Evolutionary conservation across 2,329 filamentous ascomycete genomes (phyloP).

Genomic region (Colletotrichum cordylinicola): DNA sequence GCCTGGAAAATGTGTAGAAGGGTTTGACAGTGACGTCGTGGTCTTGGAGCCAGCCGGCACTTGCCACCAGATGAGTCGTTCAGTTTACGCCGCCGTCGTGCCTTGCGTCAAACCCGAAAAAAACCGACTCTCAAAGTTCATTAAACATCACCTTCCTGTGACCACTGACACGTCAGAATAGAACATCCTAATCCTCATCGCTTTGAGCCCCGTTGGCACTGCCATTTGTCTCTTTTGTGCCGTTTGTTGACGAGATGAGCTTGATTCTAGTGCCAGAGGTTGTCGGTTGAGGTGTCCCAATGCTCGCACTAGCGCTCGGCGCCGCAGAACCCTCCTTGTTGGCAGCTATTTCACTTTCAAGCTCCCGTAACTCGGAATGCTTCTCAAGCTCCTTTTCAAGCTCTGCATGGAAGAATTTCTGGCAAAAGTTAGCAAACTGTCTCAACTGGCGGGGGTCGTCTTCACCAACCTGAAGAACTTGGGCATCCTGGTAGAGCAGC

Average conservation of each 20-base stretch:
- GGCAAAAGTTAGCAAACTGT: constrained; percentile 35
- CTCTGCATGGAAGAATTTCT: constrained; percentile 64
- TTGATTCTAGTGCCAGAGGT: constrained; percentile 71
- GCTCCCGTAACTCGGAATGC: constrained; percentile 60
- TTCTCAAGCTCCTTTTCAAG: constrained; percentile 59
- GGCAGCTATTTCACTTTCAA: constrained; percentile 48
- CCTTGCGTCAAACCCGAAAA: constrained; percentile 22
- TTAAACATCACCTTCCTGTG: constrained; percentile 1
- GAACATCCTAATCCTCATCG: constrained; percentile 52
- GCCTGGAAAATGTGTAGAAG: constrained; percentile 19
- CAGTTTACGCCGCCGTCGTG: constrained; percentile 15
- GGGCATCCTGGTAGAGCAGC: constrained; percentile 89
- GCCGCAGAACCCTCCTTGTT: constrained; percentile 46
- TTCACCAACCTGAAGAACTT: constrained; percentile 80
- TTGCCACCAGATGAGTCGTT: neutral
- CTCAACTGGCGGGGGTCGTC: neutral
- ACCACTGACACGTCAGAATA: neutral
- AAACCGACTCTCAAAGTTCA: neutral
- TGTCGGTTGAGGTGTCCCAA: constrained; percentile 69
- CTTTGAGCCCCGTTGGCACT: constrained; percentile 50
- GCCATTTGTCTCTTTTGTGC: constrained; percentile 28
- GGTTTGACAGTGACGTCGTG: neutral
- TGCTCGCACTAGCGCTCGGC: constrained; percentile 55
- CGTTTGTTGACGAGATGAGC: constrained; percentile 57
- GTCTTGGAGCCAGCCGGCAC: neutral